Base-by-base conservation (phyloP, 2,329 filamentous ascomycete genomes). In the Penicillium aurantiogriseum region DNA sequence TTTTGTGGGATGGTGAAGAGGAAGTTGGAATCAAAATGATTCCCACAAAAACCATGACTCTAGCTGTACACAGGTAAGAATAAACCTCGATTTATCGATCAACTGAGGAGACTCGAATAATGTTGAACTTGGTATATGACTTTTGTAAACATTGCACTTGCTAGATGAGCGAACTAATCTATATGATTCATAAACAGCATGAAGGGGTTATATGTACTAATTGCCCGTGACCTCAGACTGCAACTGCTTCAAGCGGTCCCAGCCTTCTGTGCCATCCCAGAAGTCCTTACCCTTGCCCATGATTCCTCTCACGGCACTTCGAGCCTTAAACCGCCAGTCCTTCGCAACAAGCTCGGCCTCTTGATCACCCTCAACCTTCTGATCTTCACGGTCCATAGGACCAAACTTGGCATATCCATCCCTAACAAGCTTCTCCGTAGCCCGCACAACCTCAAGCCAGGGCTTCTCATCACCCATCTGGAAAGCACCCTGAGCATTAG, bases 291-390 rank as follows among this genome's bases (percentile, higher is more conserved):
- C 92, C 70, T 89, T 89, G 0, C 91, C 89, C 81, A 95, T 83
- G 7, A 97, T 88, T 51, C 90, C 91, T 53, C 92, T 81, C 2
- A 96, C 81, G 11, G 92, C 92, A 72, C 86, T 95, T 67, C 91
- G 82, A 0, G 91, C 90, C 82, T 96, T 97, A 62, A 90, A 90
- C 73, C 85, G 89, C 94, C 94, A 99, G 68, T 87, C 88, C 57
- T 83, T 83, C 2, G 90, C 91, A 2, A 97, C 86, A 31, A 85
- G 69, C 61, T 87, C 85, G 0, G 81, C 79, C 27, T 75, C 78
- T 70, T 66, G 73, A 73, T 59, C 75, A 66, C 1, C 63, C 1
- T 72, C 78, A 0, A 68, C 76, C 56, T 82, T 67, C 1, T 83
- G 83, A 58, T 85, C 84, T 7, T 81, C 85, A 66, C 71, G 75